A percentile compares a stretch with the other conserved stretches of the same genome.
Evolutionary conservation across 768 basidiomycete genomes (phyloP).

Genomic region (Suillus subaureus): DNA sequence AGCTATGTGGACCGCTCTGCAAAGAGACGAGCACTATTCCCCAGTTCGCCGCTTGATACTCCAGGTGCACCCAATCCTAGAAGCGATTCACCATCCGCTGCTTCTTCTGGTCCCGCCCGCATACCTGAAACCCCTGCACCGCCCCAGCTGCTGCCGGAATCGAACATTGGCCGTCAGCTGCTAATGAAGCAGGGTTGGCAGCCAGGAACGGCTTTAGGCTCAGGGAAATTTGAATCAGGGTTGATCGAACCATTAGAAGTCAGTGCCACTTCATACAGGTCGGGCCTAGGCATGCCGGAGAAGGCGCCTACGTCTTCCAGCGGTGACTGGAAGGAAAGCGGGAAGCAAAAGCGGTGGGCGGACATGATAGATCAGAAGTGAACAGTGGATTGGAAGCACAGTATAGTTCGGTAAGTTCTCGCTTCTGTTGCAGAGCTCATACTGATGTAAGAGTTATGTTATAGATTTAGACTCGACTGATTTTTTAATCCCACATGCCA

Average conservation of each 20-base stretch:
- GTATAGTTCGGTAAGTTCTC: neutral
- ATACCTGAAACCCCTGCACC: constrained; percentile 36
- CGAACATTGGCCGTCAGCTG: constrained; percentile 69
- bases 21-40: constrained; percentile 61
- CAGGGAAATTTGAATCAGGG: constrained; percentile 27
- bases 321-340: constrained; percentile 43
- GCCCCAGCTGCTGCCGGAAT: constrained; percentile 50
- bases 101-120: constrained; percentile 15
- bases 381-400: neutral
- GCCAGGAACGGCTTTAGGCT: constrained; percentile 53
- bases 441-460: neutral
- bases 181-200: constrained; percentile 78
- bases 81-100: constrained; percentile 23
- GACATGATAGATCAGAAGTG: constrained; percentile 2
- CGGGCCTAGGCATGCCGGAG: constrained; percentile 55
- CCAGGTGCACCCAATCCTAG: constrained; percentile 45
- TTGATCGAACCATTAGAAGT: constrained; percentile 63
- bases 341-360: constrained; percentile 44
- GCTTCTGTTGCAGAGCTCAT: neutral
- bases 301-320: constrained; percentile 19
- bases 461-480: neutral
- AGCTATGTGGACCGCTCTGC: constrained; percentile 72
- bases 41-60: constrained; percentile 52
- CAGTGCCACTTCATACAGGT: constrained; percentile 43
- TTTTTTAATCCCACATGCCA: neutral